phyloP scores from a whole-genome alignment of 495 filamentous ascomycete species.

The Talaromyces nanjingensis region DNA sequence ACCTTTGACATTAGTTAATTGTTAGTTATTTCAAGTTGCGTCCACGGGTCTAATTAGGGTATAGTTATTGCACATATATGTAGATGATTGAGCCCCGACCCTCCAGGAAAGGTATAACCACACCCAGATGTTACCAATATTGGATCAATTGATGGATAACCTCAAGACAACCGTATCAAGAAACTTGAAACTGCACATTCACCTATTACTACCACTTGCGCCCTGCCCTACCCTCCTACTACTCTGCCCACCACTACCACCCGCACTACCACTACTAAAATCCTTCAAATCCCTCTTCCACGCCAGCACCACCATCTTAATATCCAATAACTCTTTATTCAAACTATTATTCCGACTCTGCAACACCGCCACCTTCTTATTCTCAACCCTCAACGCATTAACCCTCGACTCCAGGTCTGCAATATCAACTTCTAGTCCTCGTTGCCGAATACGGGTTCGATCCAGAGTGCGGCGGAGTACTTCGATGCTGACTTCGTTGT shows the following conservation, averaged over 20 bases:
- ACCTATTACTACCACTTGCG: too few relatives aligned
- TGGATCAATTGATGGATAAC: too few relatives aligned
- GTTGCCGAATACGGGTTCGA: not conserved
- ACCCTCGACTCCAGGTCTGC: constrained; percentile 6
- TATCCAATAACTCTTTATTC: constrained; percentile 10
- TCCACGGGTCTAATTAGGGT: too few relatives aligned
- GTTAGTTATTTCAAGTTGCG: too few relatives aligned
- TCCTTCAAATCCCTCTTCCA: constrained; percentile 10
- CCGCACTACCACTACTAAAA: not conserved
- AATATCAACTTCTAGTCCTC: constrained; percentile 4
- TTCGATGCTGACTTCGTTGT: constrained; percentile 6
- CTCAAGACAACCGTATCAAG: too few relatives aligned
- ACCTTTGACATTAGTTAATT: too few relatives aligned
- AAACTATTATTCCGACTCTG: constrained; percentile 8
- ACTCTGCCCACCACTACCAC: not conserved
- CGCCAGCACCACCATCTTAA: constrained; percentile 9
- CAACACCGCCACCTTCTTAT: constrained; percentile 5
- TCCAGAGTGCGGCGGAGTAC: constrained; percentile 3
- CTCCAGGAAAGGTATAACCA: too few relatives aligned
- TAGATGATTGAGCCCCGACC: too few relatives aligned
- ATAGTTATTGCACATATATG: too few relatives aligned
- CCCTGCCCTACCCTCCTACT: not conserved
- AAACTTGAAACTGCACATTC: too few relatives aligned
- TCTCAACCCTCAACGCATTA: not conserved
- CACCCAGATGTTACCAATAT: too few relatives aligned